Conservation (phyloP, 1,284 basidiomycete genomes). For the Sporisorium scitamineum region DNA sequence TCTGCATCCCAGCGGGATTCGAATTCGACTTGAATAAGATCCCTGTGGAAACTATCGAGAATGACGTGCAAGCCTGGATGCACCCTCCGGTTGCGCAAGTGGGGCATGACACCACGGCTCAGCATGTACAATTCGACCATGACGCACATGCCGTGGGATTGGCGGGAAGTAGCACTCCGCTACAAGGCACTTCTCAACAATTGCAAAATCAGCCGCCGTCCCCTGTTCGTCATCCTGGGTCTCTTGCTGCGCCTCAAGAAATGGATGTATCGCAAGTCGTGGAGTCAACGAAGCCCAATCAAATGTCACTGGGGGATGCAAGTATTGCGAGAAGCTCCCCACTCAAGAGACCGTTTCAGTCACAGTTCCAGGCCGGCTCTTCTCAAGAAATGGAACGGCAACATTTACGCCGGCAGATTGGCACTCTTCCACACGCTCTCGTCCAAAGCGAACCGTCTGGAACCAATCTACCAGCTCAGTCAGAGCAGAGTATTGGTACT, state of each 20-base stretch:
- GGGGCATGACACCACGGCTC: too few relatives aligned
- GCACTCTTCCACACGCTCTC: too few relatives aligned
- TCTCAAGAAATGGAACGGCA: too few relatives aligned
- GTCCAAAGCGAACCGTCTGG: too few relatives aligned
- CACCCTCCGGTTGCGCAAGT: not conserved
- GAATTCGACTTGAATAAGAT: not conserved
- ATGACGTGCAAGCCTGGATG: not conserved
- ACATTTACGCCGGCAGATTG: too few relatives aligned
- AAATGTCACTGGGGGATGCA: not conserved
- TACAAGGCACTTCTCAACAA: not conserved
- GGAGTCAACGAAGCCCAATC: not conserved
- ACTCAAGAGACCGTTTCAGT: not conserved
- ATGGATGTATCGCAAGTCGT: not conserved
- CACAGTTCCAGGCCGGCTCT: too few relatives aligned
- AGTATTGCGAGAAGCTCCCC: not conserved
- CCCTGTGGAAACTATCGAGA: not conserved
- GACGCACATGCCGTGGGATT: too few relatives aligned
- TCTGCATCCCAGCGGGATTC: not conserved
- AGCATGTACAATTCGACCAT: not conserved
- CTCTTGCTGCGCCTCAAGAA: not conserved
- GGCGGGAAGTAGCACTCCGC: not conserved
- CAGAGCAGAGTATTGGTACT: too few relatives aligned
- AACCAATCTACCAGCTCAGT: too few relatives aligned
- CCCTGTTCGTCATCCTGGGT: not conserved
- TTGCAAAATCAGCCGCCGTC: too few relatives aligned